Base-by-base conservation (phyloP, 441 rosid species). In the Arabidopsis lyrata region DNA sequence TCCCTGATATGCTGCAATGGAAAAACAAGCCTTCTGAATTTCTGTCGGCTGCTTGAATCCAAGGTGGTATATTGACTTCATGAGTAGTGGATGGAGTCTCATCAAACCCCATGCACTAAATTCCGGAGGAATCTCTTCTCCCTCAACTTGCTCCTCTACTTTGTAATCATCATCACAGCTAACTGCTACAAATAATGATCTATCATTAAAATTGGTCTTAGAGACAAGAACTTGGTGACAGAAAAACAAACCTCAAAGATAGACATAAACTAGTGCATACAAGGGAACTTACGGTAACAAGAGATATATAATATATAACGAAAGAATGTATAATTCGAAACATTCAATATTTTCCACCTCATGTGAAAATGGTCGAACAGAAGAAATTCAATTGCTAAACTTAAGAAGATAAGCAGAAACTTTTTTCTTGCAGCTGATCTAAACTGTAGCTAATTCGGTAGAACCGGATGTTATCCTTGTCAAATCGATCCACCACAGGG, bases 1-100 rank as follows among this genome's bases (percentile, higher is more conserved):
- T 75, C 99, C 98, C 80, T 93, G 95, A 88, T 87, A 95, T 67
- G 98, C 96, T 45, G 95, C 98, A 55, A 88, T 92, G 41, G 97
- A 83, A 81, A 95, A 85, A 76, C 95, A 93, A 74, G 96, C 89
- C 81, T 85, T 88, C 72, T 95, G 99, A 77, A 95, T 90, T 16
- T 90, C 82, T 53, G 98, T 92, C 16, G 99, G 99, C 80, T 95
- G 90, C 84, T 83, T 90, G 83, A 92, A 92, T 31, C 92, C 91
- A 59, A 95, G 93, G 73, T 81, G 81, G 72, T 47, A 74, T 77
- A 95, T 86, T 57, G 97, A 84, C 75, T 84, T 88, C 95, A 89
- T 87, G 71, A 95, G 85, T 59, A 67, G 52, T 65, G 97, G 93
- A 83, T 95, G 97, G 54, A 95, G 88, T 77, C 99, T 88, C 83